Conservation (phyloP, 805 yeast species). For the Saccharomycopsis fodiens region DNA sequence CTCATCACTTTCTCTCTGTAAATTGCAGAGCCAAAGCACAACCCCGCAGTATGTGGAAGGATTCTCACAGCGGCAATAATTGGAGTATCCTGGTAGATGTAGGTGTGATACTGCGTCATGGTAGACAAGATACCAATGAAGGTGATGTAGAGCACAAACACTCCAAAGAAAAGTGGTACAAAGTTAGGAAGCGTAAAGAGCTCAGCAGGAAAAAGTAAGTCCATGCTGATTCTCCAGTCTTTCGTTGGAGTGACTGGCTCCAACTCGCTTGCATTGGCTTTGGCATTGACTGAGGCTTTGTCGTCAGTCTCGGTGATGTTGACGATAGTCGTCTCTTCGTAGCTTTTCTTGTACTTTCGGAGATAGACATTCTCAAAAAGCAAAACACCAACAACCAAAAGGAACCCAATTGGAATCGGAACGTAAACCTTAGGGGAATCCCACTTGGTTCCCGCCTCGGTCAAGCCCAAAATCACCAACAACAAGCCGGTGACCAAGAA, state of each 20-base stretch:
- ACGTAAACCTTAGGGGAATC: constrained; percentile 33
- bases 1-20: constrained; percentile 21
- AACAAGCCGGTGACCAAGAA: constrained; percentile 29
- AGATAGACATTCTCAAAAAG: constrained; percentile 28
- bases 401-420: constrained; percentile 33
- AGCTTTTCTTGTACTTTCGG: constrained; percentile 18
- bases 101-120: constrained; percentile 8
- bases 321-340: neutral
- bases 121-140: constrained; percentile 2
- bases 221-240: constrained; percentile 9
- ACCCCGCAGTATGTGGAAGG: constrained; percentile 3
- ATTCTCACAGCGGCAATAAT: constrained; percentile 9
- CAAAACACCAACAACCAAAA: constrained; percentile 25
- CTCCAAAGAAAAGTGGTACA: constrained; percentile 5
- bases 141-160: neutral
- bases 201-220: constrained; percentile 10
- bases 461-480: too few relatives aligned
- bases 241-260: neutral
- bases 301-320: neutral
- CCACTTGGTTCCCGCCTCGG: constrained; percentile 40
- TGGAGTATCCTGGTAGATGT: constrained; percentile 6
- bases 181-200: constrained; percentile 8
- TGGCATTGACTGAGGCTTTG: neutral
- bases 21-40: constrained; percentile 19
- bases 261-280: neutral